Percentiles rank a stretch among this genome's conserved stretches.
phyloP scores from a whole-genome alignment of 129 eudicot genomes.

The Helianthus tuberosus region DNA sequence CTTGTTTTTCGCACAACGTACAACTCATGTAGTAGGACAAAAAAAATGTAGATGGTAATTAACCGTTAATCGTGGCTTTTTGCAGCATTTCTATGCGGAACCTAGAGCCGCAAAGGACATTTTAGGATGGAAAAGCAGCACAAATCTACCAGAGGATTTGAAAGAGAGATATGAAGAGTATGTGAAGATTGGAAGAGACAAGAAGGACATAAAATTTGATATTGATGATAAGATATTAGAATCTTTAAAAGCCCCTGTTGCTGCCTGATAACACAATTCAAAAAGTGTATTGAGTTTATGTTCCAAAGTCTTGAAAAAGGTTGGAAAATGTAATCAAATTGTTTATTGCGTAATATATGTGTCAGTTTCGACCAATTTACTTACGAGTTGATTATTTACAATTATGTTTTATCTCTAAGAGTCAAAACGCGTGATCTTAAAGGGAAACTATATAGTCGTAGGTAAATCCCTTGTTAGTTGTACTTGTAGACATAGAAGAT shows the following conservation, averaged over 20 bases:
- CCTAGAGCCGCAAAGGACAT: conserved; percentile 96
- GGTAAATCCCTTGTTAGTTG: too few species aligned
- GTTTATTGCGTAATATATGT: too few species aligned
- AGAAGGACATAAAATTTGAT: conserved; percentile 75
- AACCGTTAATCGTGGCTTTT: conserved; percentile 1
- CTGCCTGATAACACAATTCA: conserved; percentile 47
- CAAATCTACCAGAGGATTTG: conserved; percentile 80
- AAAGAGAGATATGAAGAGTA: conserved; percentile 92
- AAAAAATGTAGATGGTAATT: neutral
- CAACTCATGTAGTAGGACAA: neutral
- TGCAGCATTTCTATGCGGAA: conserved; percentile 99
- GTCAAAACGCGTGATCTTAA: too few species aligned
- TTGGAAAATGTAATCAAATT: too few species aligned
- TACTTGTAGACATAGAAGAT: too few species aligned
- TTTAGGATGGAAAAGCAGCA: conserved; percentile 74
- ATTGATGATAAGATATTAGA: conserved; percentile 91
- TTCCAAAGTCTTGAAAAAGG: neutral
- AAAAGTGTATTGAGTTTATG: conserved; percentile 21
- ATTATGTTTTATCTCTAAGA: too few species aligned
- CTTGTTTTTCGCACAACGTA: neutral
- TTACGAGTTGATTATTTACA: too few species aligned
- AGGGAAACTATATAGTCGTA: too few species aligned
- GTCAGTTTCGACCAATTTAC: too few species aligned
- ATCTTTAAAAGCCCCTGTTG: conserved; percentile 67
- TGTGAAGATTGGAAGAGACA: conserved; percentile 96